Base-by-base conservation (phyloP, 1,284 basidiomycete species). In the Farysia itapuensis region DNA sequence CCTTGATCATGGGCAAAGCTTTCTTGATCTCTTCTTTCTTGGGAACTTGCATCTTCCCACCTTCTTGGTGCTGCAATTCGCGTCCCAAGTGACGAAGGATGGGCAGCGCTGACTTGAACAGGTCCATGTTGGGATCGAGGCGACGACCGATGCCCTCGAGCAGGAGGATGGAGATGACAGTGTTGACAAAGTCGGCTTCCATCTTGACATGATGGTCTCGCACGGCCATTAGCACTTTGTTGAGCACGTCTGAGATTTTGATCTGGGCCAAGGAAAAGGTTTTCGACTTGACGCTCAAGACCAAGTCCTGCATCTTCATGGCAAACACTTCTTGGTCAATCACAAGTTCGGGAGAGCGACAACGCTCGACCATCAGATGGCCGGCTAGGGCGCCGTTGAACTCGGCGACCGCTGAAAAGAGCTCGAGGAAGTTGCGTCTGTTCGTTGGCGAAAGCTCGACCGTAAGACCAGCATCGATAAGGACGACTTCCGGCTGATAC, bases 161-260 rank as follows among this genome's bases (percentile, higher is more conserved):
- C 40, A 99, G 77, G 47, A 99, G 78, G 46, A 97, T 91, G 8
- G 88, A 89, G 53, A 98, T 88, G 39, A 98, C 91, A 0, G 95
- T 98, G 77, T 98, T 97, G 70, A 98, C 86, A 74, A 99, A 99
- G 77, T 98, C 95, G 12, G 87, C 90, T 79, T 98, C 94, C 85
- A 99, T 89, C 82, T 93, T 96, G 65, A 98, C 95, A 74, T 96
- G 95, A 77, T 97, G 93, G 60, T 85, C 82, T 39, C 92, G 80
- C 2, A 99, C 92, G n/a, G 87, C 85, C 65, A 80, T 84, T 33
- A 98, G 80, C 7, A 96, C 93, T 61, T 94, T 87, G 5, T 84
- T 87, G 30, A 97, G 81, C 59, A 98, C 85, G 75, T 98, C 93
- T 21, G 88, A 88, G 48, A 99, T 95, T 78, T 90, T 91, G 80